Percentiles rank a stretch among this genome's conserved stretches.
Evolutionary conservation across 768 basidiomycete species (phyloP).

Genomic region (Hydnum rufescens): DNA sequence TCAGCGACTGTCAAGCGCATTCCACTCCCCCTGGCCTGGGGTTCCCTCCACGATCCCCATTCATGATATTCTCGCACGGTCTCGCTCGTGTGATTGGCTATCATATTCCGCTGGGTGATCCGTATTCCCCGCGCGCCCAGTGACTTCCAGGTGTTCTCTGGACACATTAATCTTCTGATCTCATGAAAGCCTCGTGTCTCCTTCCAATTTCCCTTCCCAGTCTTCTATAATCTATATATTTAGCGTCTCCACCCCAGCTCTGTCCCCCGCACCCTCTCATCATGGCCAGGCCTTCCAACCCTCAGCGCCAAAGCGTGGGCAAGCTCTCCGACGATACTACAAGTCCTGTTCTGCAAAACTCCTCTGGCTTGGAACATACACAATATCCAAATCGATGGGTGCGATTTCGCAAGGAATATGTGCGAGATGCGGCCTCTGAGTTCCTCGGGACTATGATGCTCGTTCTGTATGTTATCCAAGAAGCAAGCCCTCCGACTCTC

Average conservation of each 20-base stretch:
- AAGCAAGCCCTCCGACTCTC: background rate
- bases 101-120: too few relatives aligned
- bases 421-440: slow-evolving; percentile 44
- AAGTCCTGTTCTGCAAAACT: background rate
- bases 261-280: background rate
- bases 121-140: too few relatives aligned
- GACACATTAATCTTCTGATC: too few relatives aligned
- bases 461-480: slow-evolving; percentile 19
- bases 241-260: background rate
- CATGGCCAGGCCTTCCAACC: background rate
- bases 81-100: too few relatives aligned
- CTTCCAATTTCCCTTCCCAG: background rate
- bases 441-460: slow-evolving; percentile 42
- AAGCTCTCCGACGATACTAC: background rate
- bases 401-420: slow-evolving; percentile 5
- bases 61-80: too few relatives aligned
- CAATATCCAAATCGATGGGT: background rate
- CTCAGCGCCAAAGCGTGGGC: background rate
- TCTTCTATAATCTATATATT: background rate
- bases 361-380: too few relatives aligned
- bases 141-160: too few relatives aligned
- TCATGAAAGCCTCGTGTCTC: too few relatives aligned
- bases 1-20: too few relatives aligned
- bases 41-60: too few relatives aligned
- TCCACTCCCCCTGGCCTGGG: too few relatives aligned